Evolutionary conservation across 495 filamentous ascomycete genomes (phyloP).

Genomic region (Chaetomium fimeti): DNA sequence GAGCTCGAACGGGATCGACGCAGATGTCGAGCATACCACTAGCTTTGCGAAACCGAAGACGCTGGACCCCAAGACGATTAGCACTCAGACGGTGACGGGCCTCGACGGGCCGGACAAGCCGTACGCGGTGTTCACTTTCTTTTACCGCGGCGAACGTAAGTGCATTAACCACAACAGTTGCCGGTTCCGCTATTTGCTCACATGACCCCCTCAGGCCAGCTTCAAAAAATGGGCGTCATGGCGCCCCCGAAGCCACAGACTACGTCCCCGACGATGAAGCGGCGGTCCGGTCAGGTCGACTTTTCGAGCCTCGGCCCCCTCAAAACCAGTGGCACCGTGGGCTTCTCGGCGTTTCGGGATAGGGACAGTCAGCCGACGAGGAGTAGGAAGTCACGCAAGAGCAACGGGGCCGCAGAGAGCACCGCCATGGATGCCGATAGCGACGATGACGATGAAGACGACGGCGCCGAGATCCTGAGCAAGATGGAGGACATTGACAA

Average conservation of each 20-base stretch:
- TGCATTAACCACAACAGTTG: constrained; percentile 20
- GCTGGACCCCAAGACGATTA: constrained; percentile 94
- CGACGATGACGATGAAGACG: constrained; percentile 72
- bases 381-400: constrained; percentile 57
- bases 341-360: constrained; percentile 90
- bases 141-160: constrained; percentile 95
- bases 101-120: constrained; percentile 94
- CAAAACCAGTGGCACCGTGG: constrained; percentile 76
- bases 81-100: constrained; percentile 97
- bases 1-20: constrained; percentile 45
- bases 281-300: constrained; percentile 73
- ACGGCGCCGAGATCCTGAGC: constrained; percentile 59
- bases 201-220: constrained; percentile 64
- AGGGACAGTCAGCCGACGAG: constrained; percentile 47
- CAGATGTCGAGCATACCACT: constrained; percentile 92
- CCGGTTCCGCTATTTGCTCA: constrained; percentile 15
- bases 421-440: constrained; percentile 53
- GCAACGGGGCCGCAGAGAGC: constrained; percentile 44
- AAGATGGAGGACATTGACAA: constrained; percentile 73
- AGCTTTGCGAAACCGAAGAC: constrained; percentile 98
- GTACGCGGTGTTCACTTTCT: constrained; percentile 95
- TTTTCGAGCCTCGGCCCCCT: constrained; percentile 83
- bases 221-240: constrained; percentile 90
- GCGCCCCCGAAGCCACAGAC: constrained; percentile 58
- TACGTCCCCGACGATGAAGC: constrained; percentile 59